Base-by-base conservation (phyloP, 2,329 filamentous ascomycete species). In the Cladophialophora bantiana region DNA sequence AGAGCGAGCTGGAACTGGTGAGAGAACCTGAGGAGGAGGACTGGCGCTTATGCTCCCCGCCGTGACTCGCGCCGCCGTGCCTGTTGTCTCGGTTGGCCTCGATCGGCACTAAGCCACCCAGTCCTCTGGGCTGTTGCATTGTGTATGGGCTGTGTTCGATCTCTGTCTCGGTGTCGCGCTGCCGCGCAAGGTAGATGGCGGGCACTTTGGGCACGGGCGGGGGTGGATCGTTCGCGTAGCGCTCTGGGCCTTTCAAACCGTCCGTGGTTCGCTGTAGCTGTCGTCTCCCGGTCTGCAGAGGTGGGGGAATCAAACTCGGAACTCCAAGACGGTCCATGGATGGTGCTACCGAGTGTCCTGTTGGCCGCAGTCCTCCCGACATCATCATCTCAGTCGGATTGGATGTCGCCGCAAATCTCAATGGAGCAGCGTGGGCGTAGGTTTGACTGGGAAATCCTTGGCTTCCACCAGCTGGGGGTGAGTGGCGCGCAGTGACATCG, bases 71-170 rank as follows among this genome's bases (percentile, higher is more conserved):
- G 6, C 35, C 31, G 20, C 31, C n/a, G 18, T 35, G 36, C 15
- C 32, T 50, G 31, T 20, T 34, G n/a, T 56, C 53, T 15, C n/a
- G 13, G 15, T n/a, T 15, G 13, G 57, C 6, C 5, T 35, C n/a
- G 42, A 36, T 10, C 31, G 57, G 57, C 15, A 59, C 42, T 18
- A 59, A 34, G 31, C 57, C 57, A 34, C 57, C 57, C 2, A 59
- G 57, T 42, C 26, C 57, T 48, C 57, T 48, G 15, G 40, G 15
- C 35, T 59, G 57, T 13, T 34, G 57, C 26, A 18, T 10, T 13
- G 57, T 18, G 18, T 7, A 36, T 20, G 32, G 15, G 15, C 15
- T 7, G 15, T 42, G 12, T n/a, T 13, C 53, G 31, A n/a, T 10
- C 53, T 20, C 31, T 35, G 4, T 6, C 31, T 13, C 15, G 31